Base-by-base conservation (phyloP, 1,139 yeast species). In the Diutina mesorugosa region DNA sequence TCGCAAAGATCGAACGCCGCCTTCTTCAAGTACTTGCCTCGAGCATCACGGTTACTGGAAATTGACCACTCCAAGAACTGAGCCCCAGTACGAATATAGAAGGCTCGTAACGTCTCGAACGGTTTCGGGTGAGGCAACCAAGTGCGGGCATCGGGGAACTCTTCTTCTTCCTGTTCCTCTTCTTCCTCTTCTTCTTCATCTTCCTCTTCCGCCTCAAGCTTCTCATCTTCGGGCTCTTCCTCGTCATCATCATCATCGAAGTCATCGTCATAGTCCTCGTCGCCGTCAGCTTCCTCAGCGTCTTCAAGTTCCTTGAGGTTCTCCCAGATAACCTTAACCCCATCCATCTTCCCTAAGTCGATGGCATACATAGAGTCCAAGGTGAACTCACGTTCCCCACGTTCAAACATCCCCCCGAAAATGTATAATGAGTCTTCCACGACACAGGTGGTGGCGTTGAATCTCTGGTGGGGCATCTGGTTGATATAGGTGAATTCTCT, bases 101-200 rank as follows among this genome's bases (percentile, higher is more conserved):
- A 93, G 1, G 81, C 84, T 62, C 97, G 82, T 60, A 91, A 74
- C 1, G 81, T 72, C 70, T 93, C 98, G 65, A 93, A 93, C n/a
- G 97, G 86, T 66, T 91, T 90, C 53, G 99, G 99, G 68, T 90
- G 97, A 54, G 98, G 97, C 60, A 93, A 77, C 96, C 97, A 91
- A 30, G 97, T 97, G 69, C 96, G 81, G 53, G 87, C 87, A 69
- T 93, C 98, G 6, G 96, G 96, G 64, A 84, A 81, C 60, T 85
- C 91, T 47, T 82, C 83, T 58, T 81, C 88, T 7, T 77, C 85
- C 52, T 76, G 84, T 26, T 73, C 83, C 5, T 67, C 80, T 51
- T 78, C 85, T 45, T 79, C 88, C 50, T 79, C 87, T 32, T 78
- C 87, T 41, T 78, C 86, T 32, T 80, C 84, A 52, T 77, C 84